phyloP scores from a whole-genome alignment of 495 filamentous ascomycete species.

The Bathelium albidoporum region DNA sequence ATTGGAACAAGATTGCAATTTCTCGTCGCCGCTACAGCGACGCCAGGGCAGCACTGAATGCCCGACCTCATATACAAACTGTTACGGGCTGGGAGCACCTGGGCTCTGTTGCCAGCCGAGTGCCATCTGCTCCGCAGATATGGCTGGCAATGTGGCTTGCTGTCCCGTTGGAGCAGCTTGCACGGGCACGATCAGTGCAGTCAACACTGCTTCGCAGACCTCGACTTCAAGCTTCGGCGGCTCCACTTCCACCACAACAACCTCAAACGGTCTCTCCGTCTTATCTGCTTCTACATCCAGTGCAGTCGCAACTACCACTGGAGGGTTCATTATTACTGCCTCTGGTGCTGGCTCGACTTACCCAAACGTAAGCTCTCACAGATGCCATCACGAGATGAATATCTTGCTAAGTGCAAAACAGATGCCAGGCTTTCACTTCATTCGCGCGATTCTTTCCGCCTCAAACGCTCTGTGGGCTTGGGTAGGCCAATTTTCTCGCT shows the following conservation, averaged over 20 bases:
- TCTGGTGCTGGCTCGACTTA: background rate
- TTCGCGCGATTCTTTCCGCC: background rate
- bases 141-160: slow-evolving; percentile 52
- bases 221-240: background rate
- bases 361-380: background rate
- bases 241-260: background rate
- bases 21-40: background rate
- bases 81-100: slow-evolving; percentile 39
- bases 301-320: background rate
- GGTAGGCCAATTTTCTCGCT: background rate
- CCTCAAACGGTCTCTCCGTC: background rate
- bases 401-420: background rate
- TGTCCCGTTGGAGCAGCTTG: slow-evolving; percentile 53
- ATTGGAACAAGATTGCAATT: background rate
- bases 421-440: background rate
- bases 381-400: background rate
- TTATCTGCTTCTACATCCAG: background rate
- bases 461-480: background rate
- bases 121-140: slow-evolving; percentile 48
- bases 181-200: slow-evolving; percentile 44
- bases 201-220: slow-evolving; percentile 10
- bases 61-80: slow-evolving; percentile 41
- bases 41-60: slow-evolving; percentile 26
- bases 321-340: background rate
- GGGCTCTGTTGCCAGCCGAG: slow-evolving; percentile 46